phyloP scores from a whole-genome alignment of 108 stramenopile species.

The Nitzschia sp. region DNA sequence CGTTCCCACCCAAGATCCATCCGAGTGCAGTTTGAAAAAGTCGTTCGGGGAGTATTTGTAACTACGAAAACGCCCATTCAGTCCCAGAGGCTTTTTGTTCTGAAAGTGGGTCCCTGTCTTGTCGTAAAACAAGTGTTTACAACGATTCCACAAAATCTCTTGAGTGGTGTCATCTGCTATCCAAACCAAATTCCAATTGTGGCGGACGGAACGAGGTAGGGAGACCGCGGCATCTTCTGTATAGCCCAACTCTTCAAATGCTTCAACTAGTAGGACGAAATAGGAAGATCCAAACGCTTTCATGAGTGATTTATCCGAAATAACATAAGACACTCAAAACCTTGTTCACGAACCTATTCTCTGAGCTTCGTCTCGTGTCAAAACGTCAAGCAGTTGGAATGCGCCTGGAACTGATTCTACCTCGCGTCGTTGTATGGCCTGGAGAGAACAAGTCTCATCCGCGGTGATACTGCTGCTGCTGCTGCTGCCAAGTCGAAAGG shows the following conservation, averaged over 20 bases:
- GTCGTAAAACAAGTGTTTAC: neutral
- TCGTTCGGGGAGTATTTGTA: conserved; percentile 43
- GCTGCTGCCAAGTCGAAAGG: too few species aligned
- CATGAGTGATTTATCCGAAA: too few species aligned
- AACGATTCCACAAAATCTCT: neutral
- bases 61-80: conserved; percentile 47
- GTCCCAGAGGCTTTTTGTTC: conserved; percentile 15
- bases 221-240: conserved; percentile 23
- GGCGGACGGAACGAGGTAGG: conserved; percentile 1
- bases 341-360: conserved; percentile 8
- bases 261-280: neutral
- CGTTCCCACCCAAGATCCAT: conserved; percentile 63
- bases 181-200: conserved; percentile 17
- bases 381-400: conserved; percentile 12
- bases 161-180: conserved; percentile 8
- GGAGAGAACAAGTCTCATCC: too few species aligned
- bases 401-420: conserved; percentile 18
- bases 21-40: conserved; percentile 52
- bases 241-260: conserved; percentile 15
- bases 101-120: neutral
- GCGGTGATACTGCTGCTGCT: too few species aligned
- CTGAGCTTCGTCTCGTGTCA: conserved; percentile 5
- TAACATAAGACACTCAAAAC: too few species aligned
- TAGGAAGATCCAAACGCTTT: neutral
- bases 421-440: too few species aligned